Evolutionary conservation across 164 flowering plant species (phyloP).

Genomic region (Chimonanthus praecox): DNA sequence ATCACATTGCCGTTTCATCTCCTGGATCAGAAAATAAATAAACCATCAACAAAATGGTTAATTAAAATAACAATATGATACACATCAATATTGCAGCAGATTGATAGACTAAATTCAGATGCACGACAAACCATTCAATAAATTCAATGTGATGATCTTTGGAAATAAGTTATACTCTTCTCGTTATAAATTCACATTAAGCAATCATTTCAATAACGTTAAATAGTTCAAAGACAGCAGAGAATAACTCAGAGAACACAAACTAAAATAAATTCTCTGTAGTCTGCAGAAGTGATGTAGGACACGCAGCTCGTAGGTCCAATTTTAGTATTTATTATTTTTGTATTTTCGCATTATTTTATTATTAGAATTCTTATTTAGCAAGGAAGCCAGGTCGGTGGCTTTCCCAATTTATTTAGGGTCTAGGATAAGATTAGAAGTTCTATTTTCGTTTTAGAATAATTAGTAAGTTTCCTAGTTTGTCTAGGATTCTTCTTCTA

Average conservation of each 20-base stretch:
- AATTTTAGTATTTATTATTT: too few relatives aligned
- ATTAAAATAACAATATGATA: not conserved
- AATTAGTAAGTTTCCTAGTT: too few relatives aligned
- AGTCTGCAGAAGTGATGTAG: not conserved
- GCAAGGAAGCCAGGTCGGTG: too few relatives aligned
- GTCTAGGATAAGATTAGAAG: too few relatives aligned
- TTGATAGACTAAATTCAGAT: not conserved
- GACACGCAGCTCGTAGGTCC: too few relatives aligned
- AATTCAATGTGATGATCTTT: not conserved
- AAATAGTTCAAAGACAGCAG: not conserved
- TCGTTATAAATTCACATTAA: too few relatives aligned
- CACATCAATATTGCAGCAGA: not conserved
- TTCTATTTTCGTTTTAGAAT: too few relatives aligned
- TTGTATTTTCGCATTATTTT: too few relatives aligned
- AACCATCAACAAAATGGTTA: not conserved
- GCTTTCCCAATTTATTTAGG: too few relatives aligned
- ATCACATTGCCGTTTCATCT: constrained; percentile 89
- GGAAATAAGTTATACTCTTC: too few relatives aligned
- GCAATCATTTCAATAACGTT: not conserved
- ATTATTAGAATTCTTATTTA: too few relatives aligned
- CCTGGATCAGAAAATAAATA: constrained; percentile 43
- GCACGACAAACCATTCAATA: not conserved
- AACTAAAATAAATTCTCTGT: not conserved
- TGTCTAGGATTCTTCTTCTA: too few relatives aligned
- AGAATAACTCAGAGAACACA: not conserved